Conservation (phyloP, 176 grass and related monocot species). For the maize (Zea mays) region DNA sequence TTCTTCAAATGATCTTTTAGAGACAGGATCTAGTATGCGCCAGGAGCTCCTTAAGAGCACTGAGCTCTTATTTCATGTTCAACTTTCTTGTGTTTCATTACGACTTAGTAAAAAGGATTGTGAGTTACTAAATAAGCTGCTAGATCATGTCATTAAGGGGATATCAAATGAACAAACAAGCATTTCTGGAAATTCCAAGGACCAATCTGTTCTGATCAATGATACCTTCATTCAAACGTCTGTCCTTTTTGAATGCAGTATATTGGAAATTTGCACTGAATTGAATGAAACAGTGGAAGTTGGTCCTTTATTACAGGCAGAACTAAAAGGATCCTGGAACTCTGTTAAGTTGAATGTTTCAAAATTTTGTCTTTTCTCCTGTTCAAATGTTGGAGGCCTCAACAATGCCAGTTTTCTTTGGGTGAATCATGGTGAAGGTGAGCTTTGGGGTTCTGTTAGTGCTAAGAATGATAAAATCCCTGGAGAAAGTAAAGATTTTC, state of each 20-base stretch:
- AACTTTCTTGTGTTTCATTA: conserved; percentile 58
- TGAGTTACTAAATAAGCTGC: conserved; percentile 50
- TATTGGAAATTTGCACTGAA: conserved; percentile 64
- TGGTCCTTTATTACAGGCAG: conserved; percentile 75
- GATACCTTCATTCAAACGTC: conserved; percentile 62
- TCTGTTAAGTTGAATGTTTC: conserved; percentile 64
- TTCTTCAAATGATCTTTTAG: conserved; percentile 62
- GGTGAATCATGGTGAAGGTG: conserved; percentile 79
- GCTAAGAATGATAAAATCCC: conserved; percentile 41
- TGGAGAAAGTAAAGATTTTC: conserved; percentile 62
- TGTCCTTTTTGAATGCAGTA: conserved; percentile 62
- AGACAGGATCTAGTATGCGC: conserved; percentile 52
- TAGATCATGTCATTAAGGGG: conserved; percentile 58
- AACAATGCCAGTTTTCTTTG: conserved; percentile 60
- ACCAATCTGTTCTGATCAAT: conserved; percentile 32
- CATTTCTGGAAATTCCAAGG: conserved; percentile 36
- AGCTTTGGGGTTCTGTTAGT: conserved; percentile 71
- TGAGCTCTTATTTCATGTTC: conserved; percentile 73
- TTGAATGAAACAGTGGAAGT: conserved; percentile 69
- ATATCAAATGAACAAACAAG: conserved; percentile 44
- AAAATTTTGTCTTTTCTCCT: conserved; percentile 67
- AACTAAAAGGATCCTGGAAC: conserved; percentile 81
- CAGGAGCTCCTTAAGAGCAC: conserved; percentile 77
- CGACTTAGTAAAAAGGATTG: conserved; percentile 76
- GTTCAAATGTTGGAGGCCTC: conserved; percentile 78